Base-by-base conservation (phyloP, 108 stramenopile genomes). In the Cyclotella baltica region DNA sequence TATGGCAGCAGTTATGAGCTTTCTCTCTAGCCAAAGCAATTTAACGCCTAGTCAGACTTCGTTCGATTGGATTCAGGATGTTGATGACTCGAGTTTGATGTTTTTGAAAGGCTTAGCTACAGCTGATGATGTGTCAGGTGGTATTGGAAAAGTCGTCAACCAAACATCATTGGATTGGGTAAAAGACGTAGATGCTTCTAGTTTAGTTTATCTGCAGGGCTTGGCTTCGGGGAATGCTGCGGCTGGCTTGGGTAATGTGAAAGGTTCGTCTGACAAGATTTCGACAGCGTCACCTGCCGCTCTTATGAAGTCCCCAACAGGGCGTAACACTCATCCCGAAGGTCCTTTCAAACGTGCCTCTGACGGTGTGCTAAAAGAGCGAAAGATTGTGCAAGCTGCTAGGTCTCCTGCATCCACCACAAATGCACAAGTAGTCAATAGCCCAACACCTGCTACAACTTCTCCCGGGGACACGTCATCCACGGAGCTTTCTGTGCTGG, bases 71-170 rank as follows among this genome's bases (percentile, higher is more conserved):
- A 46, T 79, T 37, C 37, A 51, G 19, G 70, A 72, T 50, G 15
- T 79, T 15, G 78, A 79, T 79, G 43, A 30, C 16, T 72, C 78
- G 11, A 79, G 78, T 38, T 64, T 72, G 0, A 25, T 29, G 2
- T 67, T 67, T 38, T 66, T 79, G 10, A 66, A 67, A 19, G 57
- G 22, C 8, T 22, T 76, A 5, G 75, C 75, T 9, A 4, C 35
- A 13, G 43, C 19, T 13, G 2, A 46, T 47, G 6, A 53, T 30
- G 43, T 90, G 86, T 75, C 90, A 90, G 67, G 89, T 93, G 0
- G 71, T 76, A 50, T 57, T 6, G 50, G 43, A 4, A 6, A 43
- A 43, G 29, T 27, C 35, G 50, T 36, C 43, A 1, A 25, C n/a
- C n/a, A n/a, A n/a, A n/a, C n/a, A n/a, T n/a, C n/a, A n/a, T n/a